A percentile compares a stretch with the other conserved stretches of the same genome.
These are phyloP conservation scores for Dactylis glomerata DNA, from an alignment of 176 grass and related monocot species.

Conservation along the genomic window DNA sequence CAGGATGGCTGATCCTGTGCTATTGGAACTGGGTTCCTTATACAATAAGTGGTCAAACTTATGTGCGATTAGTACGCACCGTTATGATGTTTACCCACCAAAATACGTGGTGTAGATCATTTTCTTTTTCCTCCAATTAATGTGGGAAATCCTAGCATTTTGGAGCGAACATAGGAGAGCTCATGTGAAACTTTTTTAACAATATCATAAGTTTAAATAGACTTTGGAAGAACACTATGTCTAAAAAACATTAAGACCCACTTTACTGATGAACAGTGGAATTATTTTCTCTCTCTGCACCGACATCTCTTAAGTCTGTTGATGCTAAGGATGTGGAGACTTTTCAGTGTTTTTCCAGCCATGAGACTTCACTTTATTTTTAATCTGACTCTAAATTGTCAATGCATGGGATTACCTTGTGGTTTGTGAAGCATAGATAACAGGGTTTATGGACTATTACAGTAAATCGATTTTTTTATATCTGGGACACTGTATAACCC, in stretches of 20 bases:
- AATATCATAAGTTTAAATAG: not conserved
- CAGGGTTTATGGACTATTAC: not conserved
- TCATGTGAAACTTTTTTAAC: not conserved
- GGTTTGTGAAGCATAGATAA: not conserved
- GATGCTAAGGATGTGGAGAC: not conserved
- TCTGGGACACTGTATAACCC: slow-evolving; percentile 16
- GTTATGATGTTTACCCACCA: not conserved
- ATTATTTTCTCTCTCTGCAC: not conserved
- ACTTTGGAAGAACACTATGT: not conserved
- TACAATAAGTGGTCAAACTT: not conserved
- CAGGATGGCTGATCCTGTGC: not conserved
- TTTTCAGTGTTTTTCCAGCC: not conserved
- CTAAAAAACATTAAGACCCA: not conserved
- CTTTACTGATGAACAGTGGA: not conserved
- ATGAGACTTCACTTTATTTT: not conserved
- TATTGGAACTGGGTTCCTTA: not conserved
- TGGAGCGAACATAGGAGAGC: not conserved
- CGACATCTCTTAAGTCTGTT: not conserved
- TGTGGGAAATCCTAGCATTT: not conserved
- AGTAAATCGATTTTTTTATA: slow-evolving; percentile 12
- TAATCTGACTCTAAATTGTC: not conserved
- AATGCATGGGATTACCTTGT: slow-evolving; percentile 8
- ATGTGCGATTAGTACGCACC: not conserved
- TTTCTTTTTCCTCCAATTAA: not conserved
- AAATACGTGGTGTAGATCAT: not conserved